Conservation (phyloP, 2,329 filamentous ascomycete species). For the Nemania abortiva region DNA sequence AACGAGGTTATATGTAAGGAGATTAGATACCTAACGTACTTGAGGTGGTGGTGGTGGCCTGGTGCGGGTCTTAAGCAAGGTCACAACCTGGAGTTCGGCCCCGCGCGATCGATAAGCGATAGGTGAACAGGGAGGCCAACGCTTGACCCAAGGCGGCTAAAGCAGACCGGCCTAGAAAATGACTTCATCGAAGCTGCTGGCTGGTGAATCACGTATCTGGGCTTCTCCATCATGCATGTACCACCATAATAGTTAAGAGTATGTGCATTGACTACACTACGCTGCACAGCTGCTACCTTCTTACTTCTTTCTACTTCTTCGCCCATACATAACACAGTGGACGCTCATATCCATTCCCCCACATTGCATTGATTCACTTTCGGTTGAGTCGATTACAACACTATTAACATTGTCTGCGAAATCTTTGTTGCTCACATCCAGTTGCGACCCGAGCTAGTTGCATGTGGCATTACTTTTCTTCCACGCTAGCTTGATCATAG, state of each 20-base stretch:
- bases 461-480: neutral
- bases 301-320: neutral
- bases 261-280: constrained; percentile 8
- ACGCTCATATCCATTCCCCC: neutral
- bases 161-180: constrained; percentile 26
- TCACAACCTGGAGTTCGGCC: neutral
- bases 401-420: neutral
- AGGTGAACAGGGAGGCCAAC: neutral
- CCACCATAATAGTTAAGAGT: no score
- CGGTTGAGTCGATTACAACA: neutral
- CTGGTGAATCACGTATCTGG: neutral
- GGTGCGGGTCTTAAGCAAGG: neutral
- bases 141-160: constrained; percentile 35
- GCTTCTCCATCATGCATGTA: neutral
- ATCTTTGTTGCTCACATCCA: neutral
- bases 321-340: neutral
- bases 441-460: neutral
- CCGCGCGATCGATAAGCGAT: constrained; percentile 32
- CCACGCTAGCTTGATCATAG: neutral
- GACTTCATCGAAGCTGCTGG: constrained; percentile 32
- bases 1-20: neutral
- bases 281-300: neutral
- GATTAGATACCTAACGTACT: no score
- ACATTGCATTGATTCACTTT: neutral
- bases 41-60: neutral